phyloP scores from a whole-genome alignment of 805 yeast species.

The Monosporozyma unispora region DNA sequence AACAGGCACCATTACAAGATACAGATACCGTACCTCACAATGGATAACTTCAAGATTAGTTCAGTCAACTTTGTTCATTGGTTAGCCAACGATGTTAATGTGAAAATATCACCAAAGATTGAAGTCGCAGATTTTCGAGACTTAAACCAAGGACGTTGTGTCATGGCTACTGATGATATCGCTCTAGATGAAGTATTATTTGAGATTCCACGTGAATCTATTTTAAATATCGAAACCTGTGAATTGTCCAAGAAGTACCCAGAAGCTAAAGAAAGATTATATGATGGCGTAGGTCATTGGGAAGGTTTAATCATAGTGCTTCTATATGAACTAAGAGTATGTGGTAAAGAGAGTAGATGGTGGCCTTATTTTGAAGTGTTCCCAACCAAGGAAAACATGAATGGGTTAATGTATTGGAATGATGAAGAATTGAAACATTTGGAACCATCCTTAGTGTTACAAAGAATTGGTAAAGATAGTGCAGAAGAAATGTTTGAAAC shows the following conservation, averaged over 20 bases:
- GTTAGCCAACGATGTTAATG: constrained; percentile 34
- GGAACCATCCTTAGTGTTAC: constrained; percentile 60
- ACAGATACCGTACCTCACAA: no score
- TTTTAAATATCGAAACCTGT: constrained; percentile 55
- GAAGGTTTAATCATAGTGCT: constrained; percentile 63
- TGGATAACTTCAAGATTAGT: constrained; percentile 3
- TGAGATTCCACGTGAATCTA: constrained; percentile 50
- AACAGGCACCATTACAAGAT: constrained; percentile 17
- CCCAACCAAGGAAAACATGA: constrained; percentile 44
- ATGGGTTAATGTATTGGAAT: constrained; percentile 75
- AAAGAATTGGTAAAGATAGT: constrained; percentile 59
- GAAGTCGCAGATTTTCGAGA: constrained; percentile 50
- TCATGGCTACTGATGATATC: constrained; percentile 57
- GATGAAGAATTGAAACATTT: constrained; percentile 48
- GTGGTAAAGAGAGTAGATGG: constrained; percentile 51
- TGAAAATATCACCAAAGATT: constrained; percentile 47
- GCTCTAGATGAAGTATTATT: constrained; percentile 55
- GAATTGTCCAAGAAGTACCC: constrained; percentile 33
- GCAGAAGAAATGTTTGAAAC: constrained; percentile 53
- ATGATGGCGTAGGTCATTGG: constrained; percentile 55
- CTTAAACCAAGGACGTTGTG: constrained; percentile 65
- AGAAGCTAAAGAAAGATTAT: constrained; percentile 23
- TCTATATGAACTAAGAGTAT: constrained; percentile 46
- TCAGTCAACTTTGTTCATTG: constrained; percentile 39
- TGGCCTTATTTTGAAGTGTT: constrained; percentile 58